These are phyloP conservation scores for Neurospora sp. DNA, from an alignment of 495 filamentous ascomycete genomes.

Conservation along the genomic window DNA sequence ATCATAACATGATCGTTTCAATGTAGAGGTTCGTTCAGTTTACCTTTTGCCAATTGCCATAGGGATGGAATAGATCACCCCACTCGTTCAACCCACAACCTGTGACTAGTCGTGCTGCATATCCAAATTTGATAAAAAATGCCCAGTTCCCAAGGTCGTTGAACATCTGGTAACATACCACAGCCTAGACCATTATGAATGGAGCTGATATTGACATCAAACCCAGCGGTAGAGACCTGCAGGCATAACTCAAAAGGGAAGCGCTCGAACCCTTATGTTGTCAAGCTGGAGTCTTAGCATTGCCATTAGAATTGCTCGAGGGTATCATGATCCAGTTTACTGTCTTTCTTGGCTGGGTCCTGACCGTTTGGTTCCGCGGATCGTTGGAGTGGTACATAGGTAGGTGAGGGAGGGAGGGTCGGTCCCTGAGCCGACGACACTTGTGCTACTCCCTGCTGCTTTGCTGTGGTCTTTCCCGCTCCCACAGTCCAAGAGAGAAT, in stretches of 20 bases:
- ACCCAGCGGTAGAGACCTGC: not conserved
- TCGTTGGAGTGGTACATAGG: not conserved
- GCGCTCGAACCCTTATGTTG: not conserved
- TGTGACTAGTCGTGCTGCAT: not conserved
- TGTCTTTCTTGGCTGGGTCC: not conserved
- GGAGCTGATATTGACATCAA: not conserved
- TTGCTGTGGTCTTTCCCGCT: too few relatives aligned
- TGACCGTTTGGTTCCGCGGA: not conserved
- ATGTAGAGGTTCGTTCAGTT: not conserved
- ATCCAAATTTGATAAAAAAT: not conserved
- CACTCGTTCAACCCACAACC: not conserved
- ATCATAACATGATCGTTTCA: not conserved
- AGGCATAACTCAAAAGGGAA: not conserved
- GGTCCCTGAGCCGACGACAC: not conserved
- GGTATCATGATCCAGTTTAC: not conserved
- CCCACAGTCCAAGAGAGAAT: not conserved
- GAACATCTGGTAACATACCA: not conserved
- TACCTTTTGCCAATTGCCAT: not conserved
- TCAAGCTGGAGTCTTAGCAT: not conserved
- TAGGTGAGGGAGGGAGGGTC: not conserved
- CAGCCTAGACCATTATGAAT: not conserved
- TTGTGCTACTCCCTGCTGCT: not conserved
- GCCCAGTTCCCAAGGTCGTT: not conserved
- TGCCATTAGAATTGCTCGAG: not conserved
- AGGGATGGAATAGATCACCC: not conserved